Base-by-base conservation (phyloP, 225 moss, liverwort and hornwort genomes). In the Thuidium tamariscinum region DNA sequence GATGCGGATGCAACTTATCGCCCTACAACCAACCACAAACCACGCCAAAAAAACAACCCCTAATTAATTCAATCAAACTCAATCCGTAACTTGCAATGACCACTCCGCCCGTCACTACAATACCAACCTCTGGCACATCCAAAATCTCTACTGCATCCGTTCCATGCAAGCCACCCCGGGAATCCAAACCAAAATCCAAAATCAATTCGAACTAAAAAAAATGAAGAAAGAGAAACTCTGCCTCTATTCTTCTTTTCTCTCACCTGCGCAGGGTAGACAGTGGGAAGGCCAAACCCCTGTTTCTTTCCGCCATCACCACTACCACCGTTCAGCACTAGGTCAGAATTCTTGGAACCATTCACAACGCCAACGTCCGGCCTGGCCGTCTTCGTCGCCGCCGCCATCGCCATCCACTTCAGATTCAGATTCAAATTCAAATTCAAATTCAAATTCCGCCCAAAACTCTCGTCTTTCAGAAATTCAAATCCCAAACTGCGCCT, bases 1-100 rank as follows among this genome's bases (percentile, higher is more conserved):
- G 95, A 84, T 96, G 95, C 59, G 92, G 49, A 77, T 91, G 92
- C 39, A 82, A 72, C 85, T 89, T 80, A 62, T 77, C 87, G 41
- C 85, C 93, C 93, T 94, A 62, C 74, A 83, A 79, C 19, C 74
- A 81, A 62, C 30, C 62, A 46, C 71, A 74, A 27, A 69, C 13
- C 36, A 83, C 49, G 16, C 70, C 19, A 37, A 25, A 25, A 44
- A 72, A 48, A 12, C 6, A 57, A 60, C 14, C 77, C 83, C 60
- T 77, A 46, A 81, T 41, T 41, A 57, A 17, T 74, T 23, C 46
- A 49, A 84, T 61, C n/a, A n/a, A n/a, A 20, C 48, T 74, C 25
- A 67, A 82, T 67, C 62, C 81, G 25, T 8, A 5, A 16, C n/a
- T 73, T 25, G 32, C 61, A 61, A 79, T 80, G 55, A 77, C 41